A percentile compares a stretch with the other conserved stretches of the same genome.
These are phyloP conservation scores for Leishmania tropica DNA, from an alignment of 208 protist genomes.

Conservation along the genomic window DNA sequence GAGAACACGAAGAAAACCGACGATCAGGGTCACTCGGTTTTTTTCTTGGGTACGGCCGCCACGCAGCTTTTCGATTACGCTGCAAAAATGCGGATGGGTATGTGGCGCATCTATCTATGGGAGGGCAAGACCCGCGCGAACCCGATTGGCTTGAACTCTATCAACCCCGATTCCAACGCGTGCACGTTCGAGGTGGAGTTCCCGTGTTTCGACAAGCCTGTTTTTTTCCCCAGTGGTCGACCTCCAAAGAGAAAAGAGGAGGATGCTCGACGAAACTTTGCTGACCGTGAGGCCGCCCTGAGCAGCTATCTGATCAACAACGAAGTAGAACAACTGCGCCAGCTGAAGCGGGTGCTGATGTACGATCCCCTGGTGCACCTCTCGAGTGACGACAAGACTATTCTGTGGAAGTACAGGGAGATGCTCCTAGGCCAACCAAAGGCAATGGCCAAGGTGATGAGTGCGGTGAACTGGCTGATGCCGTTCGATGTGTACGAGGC, in stretches of 20 bases:
- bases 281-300: conserved; percentile 25
- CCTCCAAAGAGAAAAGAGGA: conserved; percentile 37
- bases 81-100: conserved; percentile 42
- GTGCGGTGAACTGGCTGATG: conserved; percentile 69
- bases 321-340: conserved; percentile 58
- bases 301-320: conserved; percentile 35
- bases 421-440: conserved; percentile 52
- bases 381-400: conserved; percentile 54
- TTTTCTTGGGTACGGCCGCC: conserved; percentile 49
- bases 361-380: conserved; percentile 69
- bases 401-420: conserved; percentile 77
- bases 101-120: conserved; percentile 43
- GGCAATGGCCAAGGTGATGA: conserved; percentile 78
- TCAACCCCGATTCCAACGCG: conserved; percentile 39
- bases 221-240: conserved; percentile 54
- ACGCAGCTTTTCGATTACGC: conserved; percentile 63
- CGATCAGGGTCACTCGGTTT: conserved; percentile 30
- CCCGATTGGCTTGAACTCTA: conserved; percentile 38
- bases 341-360: conserved; percentile 53
- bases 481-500: conserved; percentile 67
- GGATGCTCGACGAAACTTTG: conserved; percentile 18
- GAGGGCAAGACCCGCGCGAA: conserved; percentile 41
- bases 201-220: conserved; percentile 47
- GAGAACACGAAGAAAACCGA: conserved; percentile 46
- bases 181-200: conserved; percentile 42